Percentiles rank a stretch among this genome's conserved stretches.
These are phyloP conservation scores for Epichloe uncinata DNA, from an alignment of 2,329 filamentous ascomycete species.

Conservation along the genomic window DNA sequence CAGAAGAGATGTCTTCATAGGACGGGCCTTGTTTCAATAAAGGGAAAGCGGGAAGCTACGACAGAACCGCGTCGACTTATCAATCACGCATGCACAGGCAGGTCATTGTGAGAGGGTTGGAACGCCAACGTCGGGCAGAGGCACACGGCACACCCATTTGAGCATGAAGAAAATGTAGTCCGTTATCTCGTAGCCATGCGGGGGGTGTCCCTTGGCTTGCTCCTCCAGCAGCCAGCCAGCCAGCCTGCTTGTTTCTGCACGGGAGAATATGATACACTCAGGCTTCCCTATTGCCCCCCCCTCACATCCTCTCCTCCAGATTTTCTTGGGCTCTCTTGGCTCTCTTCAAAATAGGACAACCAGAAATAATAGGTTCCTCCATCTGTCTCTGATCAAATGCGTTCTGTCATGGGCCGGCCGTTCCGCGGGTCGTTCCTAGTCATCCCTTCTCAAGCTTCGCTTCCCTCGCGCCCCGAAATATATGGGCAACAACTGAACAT, in stretches of 20 bases:
- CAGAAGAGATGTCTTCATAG: too few relatives aligned
- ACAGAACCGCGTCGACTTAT: too few relatives aligned
- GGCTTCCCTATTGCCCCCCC: background rate
- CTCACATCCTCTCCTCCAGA: background rate
- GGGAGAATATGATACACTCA: slow-evolving; percentile 5
- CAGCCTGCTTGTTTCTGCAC: background rate
- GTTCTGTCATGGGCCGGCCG: background rate
- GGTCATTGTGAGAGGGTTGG: too few relatives aligned
- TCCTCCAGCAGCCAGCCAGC: background rate
- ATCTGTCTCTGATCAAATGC: background rate
- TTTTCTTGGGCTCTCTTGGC: too few relatives aligned
- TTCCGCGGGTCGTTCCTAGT: background rate
- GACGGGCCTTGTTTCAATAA: too few relatives aligned
- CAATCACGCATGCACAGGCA: too few relatives aligned
- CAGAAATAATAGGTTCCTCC: background rate
- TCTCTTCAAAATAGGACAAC: too few relatives aligned
- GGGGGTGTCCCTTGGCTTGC: background rate
- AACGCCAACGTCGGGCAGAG: too few relatives aligned
- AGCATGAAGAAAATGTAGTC: background rate
- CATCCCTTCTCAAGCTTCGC: too few relatives aligned
- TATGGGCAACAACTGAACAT: background rate
- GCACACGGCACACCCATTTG: background rate
- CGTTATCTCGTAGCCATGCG: slow-evolving; percentile 2
- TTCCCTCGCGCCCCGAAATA: too few relatives aligned
- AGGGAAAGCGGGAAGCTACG: too few relatives aligned